Evolutionary conservation across 208 protist genomes (phyloP).

Genomic region (Trypanosoma grayi): DNA sequence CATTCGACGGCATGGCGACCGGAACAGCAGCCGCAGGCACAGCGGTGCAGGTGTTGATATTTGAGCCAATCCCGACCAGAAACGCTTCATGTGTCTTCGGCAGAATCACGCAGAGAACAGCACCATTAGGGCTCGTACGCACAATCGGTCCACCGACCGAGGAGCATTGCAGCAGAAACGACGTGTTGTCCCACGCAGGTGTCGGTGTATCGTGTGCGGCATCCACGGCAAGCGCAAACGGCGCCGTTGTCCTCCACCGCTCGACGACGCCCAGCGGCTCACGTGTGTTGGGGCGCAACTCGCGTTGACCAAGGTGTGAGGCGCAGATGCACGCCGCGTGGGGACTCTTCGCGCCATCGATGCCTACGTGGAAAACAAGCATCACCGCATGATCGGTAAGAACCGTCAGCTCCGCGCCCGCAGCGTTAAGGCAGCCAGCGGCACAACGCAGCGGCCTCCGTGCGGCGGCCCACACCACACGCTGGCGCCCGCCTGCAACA

Average conservation of each 20-base stretch:
- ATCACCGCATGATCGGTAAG: background rate
- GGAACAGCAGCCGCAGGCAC: background rate
- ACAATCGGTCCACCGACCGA: slow-evolving; percentile 4
- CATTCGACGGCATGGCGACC: slow-evolving; percentile 4
- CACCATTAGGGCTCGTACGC: slow-evolving; percentile 16
- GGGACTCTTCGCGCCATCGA: background rate
- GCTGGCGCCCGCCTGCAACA: background rate
- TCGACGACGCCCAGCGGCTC: background rate
- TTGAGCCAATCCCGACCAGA: slow-evolving; percentile 16
- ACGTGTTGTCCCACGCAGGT: background rate
- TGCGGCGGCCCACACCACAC: slow-evolving; percentile 5
- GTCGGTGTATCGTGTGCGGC: background rate
- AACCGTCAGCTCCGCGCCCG: background rate
- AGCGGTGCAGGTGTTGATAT: background rate
- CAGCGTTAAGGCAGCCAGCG: background rate
- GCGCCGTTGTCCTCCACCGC: slow-evolving; percentile 5
- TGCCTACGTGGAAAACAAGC: slow-evolving; percentile 6
- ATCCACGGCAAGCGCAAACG: slow-evolving; percentile 2
- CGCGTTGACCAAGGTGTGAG: background rate
- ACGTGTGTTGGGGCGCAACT: too few relatives aligned
- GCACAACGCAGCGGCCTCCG: background rate
- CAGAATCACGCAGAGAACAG: slow-evolving; percentile 15
- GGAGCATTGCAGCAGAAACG: background rate
- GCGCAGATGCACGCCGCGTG: background rate
- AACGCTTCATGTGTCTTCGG: slow-evolving; percentile 5